Evolutionary conservation across 371 early-diverging fungal genomes (phyloP), one percentile per base, ranked within the genome.

Genomic region (Rhizopus microsporus): DNA sequence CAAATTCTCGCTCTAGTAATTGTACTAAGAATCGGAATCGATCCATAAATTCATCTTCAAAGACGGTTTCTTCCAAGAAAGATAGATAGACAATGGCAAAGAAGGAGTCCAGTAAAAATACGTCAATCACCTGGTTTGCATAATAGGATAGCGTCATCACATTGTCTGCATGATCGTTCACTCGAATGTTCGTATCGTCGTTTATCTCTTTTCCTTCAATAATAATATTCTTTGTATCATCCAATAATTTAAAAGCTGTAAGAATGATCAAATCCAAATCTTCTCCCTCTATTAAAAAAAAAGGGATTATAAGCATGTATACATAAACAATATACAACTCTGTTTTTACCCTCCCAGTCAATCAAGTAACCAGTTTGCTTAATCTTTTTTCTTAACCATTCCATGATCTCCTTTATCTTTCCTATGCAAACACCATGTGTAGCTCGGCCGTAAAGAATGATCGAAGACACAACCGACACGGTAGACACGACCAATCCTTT

Each of bases 111-210:
- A 72, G 38, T 4, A 80, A 44, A 54, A 75, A 72, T 3, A 73
- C 58, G 51, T 80, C 72, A 4, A 69, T 53, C 44, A 74, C 63
- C 64, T 80, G 80, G 54, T 80, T 80, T 10, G 80, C 69, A 62
- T 76, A 76, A 31, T 80, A 80, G 10, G 77, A 74, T 13, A 80
- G 56, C 0, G 74, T 63, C 80, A 80, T 76, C 15, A 80, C 69
- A 56, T 80, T 80, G 34, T 80, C 80, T 10, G 80, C 77, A 51
- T 80, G 80, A 43, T 80, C 80, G 32, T 74, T 76, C 16, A 76
- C 75, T 6, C 73, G 65, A n/a, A 80, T 60, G 56, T 76, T 76
- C 5, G 77, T 80, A 61, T 80, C 77, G 29, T 76, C 80, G 40
- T 63, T 74, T 23, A 75, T 61, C 29, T 76, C 70, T 52, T 70